Evolutionary conservation across 2,329 filamentous ascomycete species (phyloP).

Genomic region (Talaromyces islandicus): DNA sequence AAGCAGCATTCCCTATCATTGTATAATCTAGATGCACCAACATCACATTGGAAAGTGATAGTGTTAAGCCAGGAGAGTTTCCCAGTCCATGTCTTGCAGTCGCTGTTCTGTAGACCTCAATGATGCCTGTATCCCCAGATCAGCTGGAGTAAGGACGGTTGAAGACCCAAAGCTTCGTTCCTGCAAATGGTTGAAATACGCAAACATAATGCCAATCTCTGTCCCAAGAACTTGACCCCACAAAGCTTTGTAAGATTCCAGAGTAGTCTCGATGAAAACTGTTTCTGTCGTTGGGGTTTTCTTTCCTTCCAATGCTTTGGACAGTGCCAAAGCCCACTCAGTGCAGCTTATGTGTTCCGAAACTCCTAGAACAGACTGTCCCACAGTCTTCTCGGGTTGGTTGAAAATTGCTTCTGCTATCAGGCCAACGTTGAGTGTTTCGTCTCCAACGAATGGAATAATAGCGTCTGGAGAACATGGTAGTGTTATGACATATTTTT

Average conservation of each 20-base stretch:
- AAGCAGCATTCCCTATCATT: neutral
- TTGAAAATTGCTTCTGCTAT: neutral
- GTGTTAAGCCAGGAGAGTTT: neutral
- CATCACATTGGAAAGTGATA: too few species aligned
- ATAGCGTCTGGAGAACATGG: neutral
- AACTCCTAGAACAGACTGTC: neutral
- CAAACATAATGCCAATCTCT: neutral
- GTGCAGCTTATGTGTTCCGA: neutral
- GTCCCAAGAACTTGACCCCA: neutral
- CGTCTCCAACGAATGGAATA: neutral
- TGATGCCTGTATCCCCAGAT: neutral
- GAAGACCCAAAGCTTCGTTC: neutral
- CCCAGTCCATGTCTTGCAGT: neutral
- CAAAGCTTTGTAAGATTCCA: neutral
- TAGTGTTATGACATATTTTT: neutral
- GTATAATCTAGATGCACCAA: too few species aligned
- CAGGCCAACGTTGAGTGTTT: neutral
- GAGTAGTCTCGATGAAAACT: neutral
- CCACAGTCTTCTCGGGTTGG: neutral
- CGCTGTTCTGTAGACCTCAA: neutral
- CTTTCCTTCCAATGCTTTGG: neutral
- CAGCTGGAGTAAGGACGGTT: neutral
- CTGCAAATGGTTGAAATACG: neutral
- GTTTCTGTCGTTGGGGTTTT: neutral
- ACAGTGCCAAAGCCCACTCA: neutral